These are phyloP conservation scores for Trapa bicornis DNA, from an alignment of 345 rosid species.

Conservation along the genomic window DNA sequence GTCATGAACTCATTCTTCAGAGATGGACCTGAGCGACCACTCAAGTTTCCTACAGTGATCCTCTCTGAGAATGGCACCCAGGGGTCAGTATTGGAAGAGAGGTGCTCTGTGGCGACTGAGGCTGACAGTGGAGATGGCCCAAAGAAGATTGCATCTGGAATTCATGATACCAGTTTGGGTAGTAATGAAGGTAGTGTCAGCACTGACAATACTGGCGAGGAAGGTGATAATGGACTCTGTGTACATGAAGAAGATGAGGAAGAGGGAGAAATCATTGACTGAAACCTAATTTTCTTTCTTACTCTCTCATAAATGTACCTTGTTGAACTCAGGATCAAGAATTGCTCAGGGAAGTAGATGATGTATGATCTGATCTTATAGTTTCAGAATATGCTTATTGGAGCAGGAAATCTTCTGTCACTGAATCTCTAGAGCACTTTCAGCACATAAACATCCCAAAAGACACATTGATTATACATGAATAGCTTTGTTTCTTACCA, in stretches of 20 bases:
- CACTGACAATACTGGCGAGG: constrained; percentile 2
- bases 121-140: constrained; percentile 9
- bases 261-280: constrained; percentile 59
- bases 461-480: not conserved
- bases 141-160: constrained; percentile 8
- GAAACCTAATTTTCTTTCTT: not conserved
- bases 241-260: constrained; percentile 4
- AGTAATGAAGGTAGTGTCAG: constrained; percentile 9
- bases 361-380: not conserved
- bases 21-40: constrained; percentile 47
- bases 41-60: constrained; percentile 42
- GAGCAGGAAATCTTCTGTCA: no score
- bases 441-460: not conserved
- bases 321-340: not conserved
- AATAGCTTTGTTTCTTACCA: not conserved
- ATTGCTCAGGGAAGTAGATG: not conserved
- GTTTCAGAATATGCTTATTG: not conserved
- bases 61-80: constrained; percentile 35
- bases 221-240: not conserved
- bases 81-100: constrained; percentile 19
- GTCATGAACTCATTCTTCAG: constrained; percentile 54
- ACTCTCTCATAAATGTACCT: not conserved
- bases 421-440: constrained; percentile 34
- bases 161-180: not conserved
- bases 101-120: constrained; percentile 8